These are phyloP conservation scores for Globisporangium apiculatum DNA, from an alignment of 352 stramenopile genomes.

Conservation along the genomic window DNA sequence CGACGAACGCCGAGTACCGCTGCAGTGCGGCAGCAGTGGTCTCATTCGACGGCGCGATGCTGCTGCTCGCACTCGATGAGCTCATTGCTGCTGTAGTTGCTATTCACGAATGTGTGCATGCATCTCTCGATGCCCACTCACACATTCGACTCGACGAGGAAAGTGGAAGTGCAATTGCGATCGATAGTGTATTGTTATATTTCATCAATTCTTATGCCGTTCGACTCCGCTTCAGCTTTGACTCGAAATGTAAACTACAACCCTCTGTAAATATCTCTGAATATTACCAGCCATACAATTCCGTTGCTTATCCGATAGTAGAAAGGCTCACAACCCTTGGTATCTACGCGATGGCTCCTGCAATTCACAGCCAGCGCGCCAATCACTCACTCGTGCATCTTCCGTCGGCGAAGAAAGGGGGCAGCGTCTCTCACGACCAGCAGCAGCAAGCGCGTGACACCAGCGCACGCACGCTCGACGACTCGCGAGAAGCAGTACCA, in stretches of 20 bases:
- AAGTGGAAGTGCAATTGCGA: not conserved
- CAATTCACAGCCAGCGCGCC: not conserved
- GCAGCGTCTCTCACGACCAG: not conserved
- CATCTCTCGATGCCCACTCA: too few species aligned
- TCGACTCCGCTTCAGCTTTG: not conserved
- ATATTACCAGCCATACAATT: not conserved
- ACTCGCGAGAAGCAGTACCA: not conserved
- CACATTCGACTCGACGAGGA: too few species aligned
- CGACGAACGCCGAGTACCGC: slow-evolving; percentile 8
- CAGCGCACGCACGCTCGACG: not conserved
- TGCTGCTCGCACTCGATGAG: not conserved
- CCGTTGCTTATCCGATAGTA: not conserved
- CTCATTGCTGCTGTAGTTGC: not conserved
- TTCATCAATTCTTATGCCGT: not conserved
- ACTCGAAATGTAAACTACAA: not conserved
- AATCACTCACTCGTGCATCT: not conserved
- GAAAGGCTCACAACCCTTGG: not conserved
- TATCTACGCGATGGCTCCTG: not conserved
- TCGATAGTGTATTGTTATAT: not conserved
- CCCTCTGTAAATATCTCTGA: not conserved
- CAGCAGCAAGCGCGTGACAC: not conserved
- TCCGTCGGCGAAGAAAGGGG: not conserved
- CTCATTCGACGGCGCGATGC: not conserved
- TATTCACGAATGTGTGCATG: too few species aligned
- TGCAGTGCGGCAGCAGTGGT: slow-evolving; percentile 5